Conservation (phyloP, 306 rosid species). For the Cercis canadensis region DNA sequence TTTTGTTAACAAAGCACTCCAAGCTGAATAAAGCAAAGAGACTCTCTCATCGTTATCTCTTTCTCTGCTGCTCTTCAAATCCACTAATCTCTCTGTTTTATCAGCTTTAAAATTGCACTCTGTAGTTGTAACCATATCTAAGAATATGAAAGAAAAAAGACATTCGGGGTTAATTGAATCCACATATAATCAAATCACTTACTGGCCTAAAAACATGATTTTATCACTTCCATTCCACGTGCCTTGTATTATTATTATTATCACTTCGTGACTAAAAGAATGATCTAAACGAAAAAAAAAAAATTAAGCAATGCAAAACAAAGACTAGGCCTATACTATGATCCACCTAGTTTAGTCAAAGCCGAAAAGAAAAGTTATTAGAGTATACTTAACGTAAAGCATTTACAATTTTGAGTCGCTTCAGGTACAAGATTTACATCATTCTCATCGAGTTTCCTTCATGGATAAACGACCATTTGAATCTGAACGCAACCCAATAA, state of each 20-base stretch:
- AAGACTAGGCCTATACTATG: background rate
- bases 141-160: constrained; percentile 16
- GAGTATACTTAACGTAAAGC: constrained; percentile 53
- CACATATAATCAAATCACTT: constrained; percentile 24
- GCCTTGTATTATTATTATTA: background rate
- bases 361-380: constrained; percentile 41
- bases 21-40: constrained; percentile 69
- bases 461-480: background rate
- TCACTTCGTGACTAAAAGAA: too few species aligned
- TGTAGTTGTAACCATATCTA: constrained; percentile 38
- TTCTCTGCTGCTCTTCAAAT: constrained; percentile 38
- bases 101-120: constrained; percentile 48
- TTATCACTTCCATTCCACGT: background rate
- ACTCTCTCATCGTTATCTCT: constrained; percentile 43
- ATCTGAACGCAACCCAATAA: constrained; percentile 24
- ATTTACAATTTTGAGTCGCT: constrained; percentile 53
- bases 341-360: constrained; percentile 32
- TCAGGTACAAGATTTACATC: constrained; percentile 44
- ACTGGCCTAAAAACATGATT: background rate
- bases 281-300: too few species aligned
- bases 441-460: constrained; percentile 50
- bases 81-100: constrained; percentile 47
- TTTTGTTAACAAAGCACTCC: constrained; percentile 64
- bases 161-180: background rate
- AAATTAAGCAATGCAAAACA: constrained; percentile 12